Percentiles rank a stretch among this genome's conserved stretches.
phyloP scores from a whole-genome alignment of 202 grass and related monocot species.

The Hordeum pubiflorum region DNA sequence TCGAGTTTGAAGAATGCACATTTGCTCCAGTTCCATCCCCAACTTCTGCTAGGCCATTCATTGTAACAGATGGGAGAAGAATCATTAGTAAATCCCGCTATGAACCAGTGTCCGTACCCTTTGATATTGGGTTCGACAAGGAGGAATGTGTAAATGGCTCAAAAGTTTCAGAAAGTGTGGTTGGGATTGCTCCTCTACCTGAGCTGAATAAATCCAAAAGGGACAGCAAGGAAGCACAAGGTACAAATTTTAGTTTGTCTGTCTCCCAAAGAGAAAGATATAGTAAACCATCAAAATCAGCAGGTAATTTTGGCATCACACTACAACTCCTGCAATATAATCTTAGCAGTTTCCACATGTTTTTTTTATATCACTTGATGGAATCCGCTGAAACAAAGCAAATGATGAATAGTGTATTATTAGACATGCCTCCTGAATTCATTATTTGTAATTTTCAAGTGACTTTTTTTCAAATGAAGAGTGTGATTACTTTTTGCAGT shows the following conservation, averaged over 20 bases:
- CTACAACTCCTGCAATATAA: neutral
- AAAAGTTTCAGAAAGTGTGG: conserved; percentile 24
- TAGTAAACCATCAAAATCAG: conserved; percentile 29
- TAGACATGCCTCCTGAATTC: neutral
- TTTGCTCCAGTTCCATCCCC: conserved; percentile 55
- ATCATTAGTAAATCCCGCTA: conserved; percentile 66
- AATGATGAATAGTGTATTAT: neutral
- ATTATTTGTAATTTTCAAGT: neutral
- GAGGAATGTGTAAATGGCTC: conserved; percentile 21
- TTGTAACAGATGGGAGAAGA: conserved; percentile 70
- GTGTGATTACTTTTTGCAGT: neutral
- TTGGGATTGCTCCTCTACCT: conserved; percentile 40
- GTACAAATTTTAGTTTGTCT: conserved; percentile 9
- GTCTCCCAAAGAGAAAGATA: conserved; percentile 17
- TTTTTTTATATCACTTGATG: neutral
- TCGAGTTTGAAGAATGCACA: conserved; percentile 76
- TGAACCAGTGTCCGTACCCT: conserved; percentile 31
- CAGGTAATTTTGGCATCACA: conserved; percentile 49
- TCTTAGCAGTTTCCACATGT: neutral
- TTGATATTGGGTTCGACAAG: conserved; percentile 30
- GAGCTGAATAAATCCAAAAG: conserved; percentile 52
- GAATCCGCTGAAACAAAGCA: neutral
- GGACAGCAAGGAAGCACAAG: conserved; percentile 21
- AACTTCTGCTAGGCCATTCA: conserved; percentile 47
- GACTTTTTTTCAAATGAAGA: conserved; percentile 8